Evolutionary conservation across 2,329 filamentous ascomycete species (phyloP), one percentile per base, ranked within the genome.

Genomic region (Ascochyta koolunga): DNA sequence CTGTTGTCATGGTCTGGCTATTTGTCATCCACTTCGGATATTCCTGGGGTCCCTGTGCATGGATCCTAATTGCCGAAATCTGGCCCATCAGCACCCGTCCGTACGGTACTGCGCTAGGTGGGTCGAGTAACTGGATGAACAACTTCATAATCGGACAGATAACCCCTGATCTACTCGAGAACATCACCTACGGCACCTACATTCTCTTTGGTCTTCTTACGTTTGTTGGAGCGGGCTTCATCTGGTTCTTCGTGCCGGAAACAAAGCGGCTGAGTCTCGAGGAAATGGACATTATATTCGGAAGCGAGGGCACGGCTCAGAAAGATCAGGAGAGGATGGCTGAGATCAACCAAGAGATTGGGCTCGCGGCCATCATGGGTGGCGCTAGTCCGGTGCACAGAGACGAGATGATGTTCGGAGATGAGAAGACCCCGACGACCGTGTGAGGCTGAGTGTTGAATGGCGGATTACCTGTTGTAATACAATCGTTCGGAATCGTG

Each of bases 21-120:
- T 91, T 89, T 60, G 85, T 90, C 24, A 78, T 90, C 25, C 83
- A 89, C 72, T 92, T 92, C 65, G 89, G 87, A 25, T 91, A 90
- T 69, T 86, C 83, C 0, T 92, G 89, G 89, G 87, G 88, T 0
- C 89, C 88, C 2, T 88, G 85, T 63, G 83, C 86, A 0, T 91
- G 89, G 89, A 89, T 90, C 56, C 80, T 92, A 50, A 82, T 90
- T 1, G 84, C 87, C 2, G 89, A 91, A 73, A 85, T 92, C 36
- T 92, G 87, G 86, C 89, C 89, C 0, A 75, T 91, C 5, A 86
- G 83, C 53, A 86, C 85, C 9, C 82, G 67, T 7, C 83, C 89
- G 0, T 89, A 91, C 55, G 89, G 89, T 35, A 87, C 89, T 11
- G 81, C 88, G 0, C 77, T 92, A 0, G 88, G 87, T 15, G 87